Conservation (phyloP, 768 basidiomycete genomes). For the Hericium rajendrae region DNA sequence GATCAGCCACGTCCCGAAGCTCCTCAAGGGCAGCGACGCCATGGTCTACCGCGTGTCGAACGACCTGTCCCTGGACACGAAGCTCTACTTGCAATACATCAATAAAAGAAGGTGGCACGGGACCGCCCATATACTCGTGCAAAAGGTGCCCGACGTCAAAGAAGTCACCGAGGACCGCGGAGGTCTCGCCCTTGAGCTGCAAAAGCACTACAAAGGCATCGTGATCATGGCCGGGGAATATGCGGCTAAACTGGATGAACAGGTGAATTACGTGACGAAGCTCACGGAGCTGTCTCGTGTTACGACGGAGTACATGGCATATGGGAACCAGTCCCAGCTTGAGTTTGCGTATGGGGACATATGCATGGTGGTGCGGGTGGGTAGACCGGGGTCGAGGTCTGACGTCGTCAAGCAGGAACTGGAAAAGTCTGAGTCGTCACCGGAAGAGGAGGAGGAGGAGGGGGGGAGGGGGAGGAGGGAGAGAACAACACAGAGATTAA, state of each 20-base stretch:
- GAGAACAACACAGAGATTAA: no score
- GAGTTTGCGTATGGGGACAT: background rate
- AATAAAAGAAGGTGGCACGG: background rate
- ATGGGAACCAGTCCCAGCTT: background rate
- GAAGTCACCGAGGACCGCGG: no score
- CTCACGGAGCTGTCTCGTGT: background rate
- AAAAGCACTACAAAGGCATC: background rate
- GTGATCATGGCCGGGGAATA: background rate
- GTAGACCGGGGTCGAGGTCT: background rate
- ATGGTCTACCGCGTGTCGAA: background rate
- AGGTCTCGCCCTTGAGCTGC: background rate
- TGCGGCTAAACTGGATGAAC: background rate
- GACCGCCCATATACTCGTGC: background rate
- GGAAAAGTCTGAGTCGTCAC: background rate
- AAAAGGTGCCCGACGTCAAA: background rate
- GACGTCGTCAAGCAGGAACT: background rate
- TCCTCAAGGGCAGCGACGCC: conserved; percentile 4
- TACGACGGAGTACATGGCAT: background rate
- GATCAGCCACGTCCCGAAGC: background rate
- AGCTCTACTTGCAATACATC: background rate
- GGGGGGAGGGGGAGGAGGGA: no score
- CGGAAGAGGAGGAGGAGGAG: no score
- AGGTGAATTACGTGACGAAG: conserved; percentile 3
- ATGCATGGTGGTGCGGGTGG: conserved; percentile 3
- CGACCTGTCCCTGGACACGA: background rate